Evolutionary conservation across 768 basidiomycete genomes (phyloP), one percentile per base, ranked within the genome.

Genomic region (Termitomyces heimii): DNA sequence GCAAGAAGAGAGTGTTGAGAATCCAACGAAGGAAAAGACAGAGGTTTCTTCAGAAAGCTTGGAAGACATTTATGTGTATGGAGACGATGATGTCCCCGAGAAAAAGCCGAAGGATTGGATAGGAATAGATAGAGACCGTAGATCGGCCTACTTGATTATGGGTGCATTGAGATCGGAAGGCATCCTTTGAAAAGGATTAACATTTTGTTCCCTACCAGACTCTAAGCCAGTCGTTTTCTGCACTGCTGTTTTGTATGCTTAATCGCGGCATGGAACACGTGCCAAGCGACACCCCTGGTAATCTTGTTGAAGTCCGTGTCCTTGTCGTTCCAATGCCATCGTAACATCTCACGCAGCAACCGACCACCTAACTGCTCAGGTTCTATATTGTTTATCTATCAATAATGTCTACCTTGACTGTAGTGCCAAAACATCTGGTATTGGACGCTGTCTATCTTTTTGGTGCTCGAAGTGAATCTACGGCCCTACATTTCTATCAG

Each of bases 121-220:
- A 29, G 90, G 90, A 1, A 77, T 89, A 37, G 87, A 91, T 64
- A 81, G 89, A 66, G 90, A 93, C 66, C 80, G 86, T 54, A 74
- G 89, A 58, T 89, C 89, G 12, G 89, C 90, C 22, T 92, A 83
- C 71, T 70, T 89, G 65, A 90, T 92, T 55, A 83, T 90, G 64
- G 88, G 89, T 47, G 88, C 86, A 20, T 68, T 92, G 61, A 81
- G 81, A 62, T 83, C 83, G 16, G 90, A 92, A 68, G 86, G 85
- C 5, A 77, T 92, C 22, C 65, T 92, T 42, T 75, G 37, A 63
- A 68, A 32, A 10, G 13, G 50, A 44, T 26, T 6, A 14, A n/a
- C 4, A 9, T 44, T 32, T n/a, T 40, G 16, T 26, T 29, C n/a
- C 18, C 28, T 20, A 9, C 42, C 12, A n/a, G 16, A 39, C 8